Evolutionary conservation across 2,329 filamentous ascomycete genomes (phyloP), one percentile per base, ranked within the genome.

Genomic region (Fusarium pseudocircinatum): DNA sequence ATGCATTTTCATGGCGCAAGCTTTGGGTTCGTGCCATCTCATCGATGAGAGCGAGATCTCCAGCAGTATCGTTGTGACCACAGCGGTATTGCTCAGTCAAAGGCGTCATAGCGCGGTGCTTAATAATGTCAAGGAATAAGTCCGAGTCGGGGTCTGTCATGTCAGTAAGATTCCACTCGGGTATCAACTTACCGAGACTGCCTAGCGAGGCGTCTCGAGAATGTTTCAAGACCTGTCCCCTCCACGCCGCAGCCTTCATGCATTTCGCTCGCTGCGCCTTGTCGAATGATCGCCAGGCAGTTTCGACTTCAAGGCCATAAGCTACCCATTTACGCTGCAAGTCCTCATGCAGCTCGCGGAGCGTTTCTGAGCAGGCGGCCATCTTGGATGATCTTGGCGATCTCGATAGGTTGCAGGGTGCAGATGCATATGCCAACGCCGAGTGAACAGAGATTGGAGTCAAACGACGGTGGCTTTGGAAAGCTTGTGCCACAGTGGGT

Each of bases 111-210:
- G 26, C 81, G 13, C 84, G 79, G 42, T 84, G 73, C 30, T 82
- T 80, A 6, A 87, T 67, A 11, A 84, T 70, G 20, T 82, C 75
- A 3, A 86, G 76, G 8, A 86, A 62, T 7, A 63, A 79, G n/a
- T 85, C 78, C 0, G 84, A 80, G 4, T 73, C 77, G 0, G 81
- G 75, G 3, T 78, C 72, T 7, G 82, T 72, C 6, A 87, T 75
- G 34, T 87, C 84, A 13, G 75, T 78, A 3, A 87, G 62, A 63
- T 87, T 86, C 79, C 80, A 82, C 54, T 87, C 86, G 0, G 84
- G 84, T 0, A 83, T 72, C 7, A 85, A 47, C 26, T 82, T 83
- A 73, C 70, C 82, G 22, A 82, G 75, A 22, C 78, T 78, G 1
- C 82, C 84, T 30, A 85, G 20, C 1, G 81, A 79, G 7, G 34